Evolutionary conservation across 2,329 filamentous ascomycete genomes (phyloP), one percentile per base, ranked within the genome.

Genomic region (Hymenoscyphus occultus): DNA sequence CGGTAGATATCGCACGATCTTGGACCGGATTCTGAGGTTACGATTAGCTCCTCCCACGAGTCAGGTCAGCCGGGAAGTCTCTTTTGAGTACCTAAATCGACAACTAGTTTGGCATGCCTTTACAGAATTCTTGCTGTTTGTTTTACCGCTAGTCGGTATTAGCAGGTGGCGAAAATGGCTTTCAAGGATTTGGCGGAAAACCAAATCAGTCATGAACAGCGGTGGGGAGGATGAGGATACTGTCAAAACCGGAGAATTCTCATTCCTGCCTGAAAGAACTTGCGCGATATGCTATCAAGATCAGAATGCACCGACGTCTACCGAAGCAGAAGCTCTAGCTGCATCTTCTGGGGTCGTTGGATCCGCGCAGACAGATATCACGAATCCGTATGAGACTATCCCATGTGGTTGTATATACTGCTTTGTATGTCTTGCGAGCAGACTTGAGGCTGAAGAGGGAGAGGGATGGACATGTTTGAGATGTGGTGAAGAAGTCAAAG

Each of bases 71-170:
- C 86, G 94, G 39, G 93, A 98, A 77, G 93, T 99, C 32, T 96
- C 92, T 0, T 98, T 99, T 75, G 95, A 99, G 78, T 98, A 97
- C 74, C 86, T 98, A 60, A 99, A 99, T 77, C 89, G 95, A 59
- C 95, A 99, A 79, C 86, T 99, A 12, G 95, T 99, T 45, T 99
- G 95, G 95, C 95, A 99, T 78, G 95, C 95, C n/a, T 97, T 99
- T 74, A 99, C 95, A 32, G 95, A 99, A 76, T 99, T 99, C 73
- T 82, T 99, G n/a, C 85, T 99, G 39, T 99, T 98, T 77, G 85
- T 98, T 19, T 83, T 99, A n/a, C 95, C 95, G 0, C 84, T 99
- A n/a, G 91, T 99, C 54, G 95, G 95, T 61, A 94, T 99, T 71
- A 90, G 91, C 73, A 86, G 93, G 70, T 99, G 95, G 95, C 86